phyloP scores from a whole-genome alignment of 2,329 filamentous ascomycete species.

The Piedraia hortae region DNA sequence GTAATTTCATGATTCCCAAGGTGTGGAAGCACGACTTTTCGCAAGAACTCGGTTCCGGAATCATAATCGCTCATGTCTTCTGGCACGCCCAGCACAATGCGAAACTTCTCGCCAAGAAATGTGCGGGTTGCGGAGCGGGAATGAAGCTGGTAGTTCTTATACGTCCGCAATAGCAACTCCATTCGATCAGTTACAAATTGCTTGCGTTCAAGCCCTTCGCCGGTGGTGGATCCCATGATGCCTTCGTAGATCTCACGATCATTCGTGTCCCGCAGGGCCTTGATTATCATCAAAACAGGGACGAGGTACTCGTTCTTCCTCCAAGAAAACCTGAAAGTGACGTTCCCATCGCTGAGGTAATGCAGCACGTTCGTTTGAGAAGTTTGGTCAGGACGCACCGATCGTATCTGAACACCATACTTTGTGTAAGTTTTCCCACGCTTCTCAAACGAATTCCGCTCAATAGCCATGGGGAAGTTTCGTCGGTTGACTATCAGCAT shows the following conservation, averaged over 20 bases:
- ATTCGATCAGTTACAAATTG: conserved; percentile 78
- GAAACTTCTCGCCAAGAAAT: conserved; percentile 75
- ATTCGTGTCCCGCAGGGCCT: conserved; percentile 84
- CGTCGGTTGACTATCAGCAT: conserved; percentile 70
- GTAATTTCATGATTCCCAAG: conserved; percentile 66
- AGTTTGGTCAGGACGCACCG: conserved; percentile 85
- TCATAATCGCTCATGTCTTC: conserved; percentile 69
- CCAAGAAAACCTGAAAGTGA: conserved; percentile 95
- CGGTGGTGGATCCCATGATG: conserved; percentile 51
- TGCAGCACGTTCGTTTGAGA: conserved; percentile 94
- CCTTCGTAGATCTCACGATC: conserved; percentile 89
- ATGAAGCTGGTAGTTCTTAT: conserved; percentile 72
- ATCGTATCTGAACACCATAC: conserved; percentile 73
- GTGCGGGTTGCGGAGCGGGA: conserved; percentile 55
- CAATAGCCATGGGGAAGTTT: conserved; percentile 88
- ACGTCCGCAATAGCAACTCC: conserved; percentile 71
- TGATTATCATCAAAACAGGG: conserved; percentile 86
- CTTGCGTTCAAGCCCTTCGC: conserved; percentile 58
- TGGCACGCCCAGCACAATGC: conserved; percentile 59
- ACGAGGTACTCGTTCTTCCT: conserved; percentile 92
- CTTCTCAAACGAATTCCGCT: conserved; percentile 67
- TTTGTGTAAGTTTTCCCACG: conserved; percentile 70
- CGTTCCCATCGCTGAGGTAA: conserved; percentile 83
- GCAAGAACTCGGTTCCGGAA: conserved; percentile 69
- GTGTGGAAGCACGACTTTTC: conserved; percentile 75